Conservation (phyloP, 495 filamentous ascomycete genomes). For the Aspergillus nidulans region DNA sequence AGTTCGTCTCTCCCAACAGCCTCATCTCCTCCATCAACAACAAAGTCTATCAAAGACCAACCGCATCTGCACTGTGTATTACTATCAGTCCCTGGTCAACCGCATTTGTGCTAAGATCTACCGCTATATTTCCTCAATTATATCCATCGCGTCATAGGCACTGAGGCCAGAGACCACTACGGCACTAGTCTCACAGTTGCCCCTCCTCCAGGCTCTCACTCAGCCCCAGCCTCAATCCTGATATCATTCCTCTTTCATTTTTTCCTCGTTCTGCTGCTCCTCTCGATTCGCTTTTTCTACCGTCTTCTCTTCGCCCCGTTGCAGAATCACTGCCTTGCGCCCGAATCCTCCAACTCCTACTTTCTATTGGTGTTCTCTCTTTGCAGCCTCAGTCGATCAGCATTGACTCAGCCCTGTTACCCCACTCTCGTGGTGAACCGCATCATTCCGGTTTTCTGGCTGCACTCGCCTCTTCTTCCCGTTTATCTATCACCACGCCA, state of each 20-base stretch:
- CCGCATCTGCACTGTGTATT: too few species aligned
- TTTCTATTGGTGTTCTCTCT: background rate
- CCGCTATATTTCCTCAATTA: constrained; percentile 1
- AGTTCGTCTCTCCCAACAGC: background rate
- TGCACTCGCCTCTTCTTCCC: background rate
- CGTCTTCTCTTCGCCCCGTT: background rate
- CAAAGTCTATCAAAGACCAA: background rate
- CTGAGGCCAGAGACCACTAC: background rate
- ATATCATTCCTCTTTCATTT: constrained; percentile 7
- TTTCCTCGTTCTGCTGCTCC: background rate
- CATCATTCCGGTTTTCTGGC: background rate
- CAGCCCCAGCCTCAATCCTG: background rate
- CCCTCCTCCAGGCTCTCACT: constrained; percentile 4
- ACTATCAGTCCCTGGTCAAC: background rate
- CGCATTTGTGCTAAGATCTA: background rate
- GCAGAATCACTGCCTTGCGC: constrained; percentile 5
- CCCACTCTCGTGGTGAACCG: background rate
- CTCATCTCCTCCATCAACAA: too few species aligned
- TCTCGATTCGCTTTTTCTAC: background rate
- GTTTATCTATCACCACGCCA: background rate
- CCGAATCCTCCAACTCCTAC: background rate
- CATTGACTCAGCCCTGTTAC: constrained; percentile 4
- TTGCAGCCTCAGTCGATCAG: background rate
- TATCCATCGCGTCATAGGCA: constrained; percentile 11
- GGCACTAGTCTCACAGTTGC: constrained; percentile 4